Conservation (phyloP, 1,139 yeast species). For the Hyphopichia pseudoburtonii region DNA sequence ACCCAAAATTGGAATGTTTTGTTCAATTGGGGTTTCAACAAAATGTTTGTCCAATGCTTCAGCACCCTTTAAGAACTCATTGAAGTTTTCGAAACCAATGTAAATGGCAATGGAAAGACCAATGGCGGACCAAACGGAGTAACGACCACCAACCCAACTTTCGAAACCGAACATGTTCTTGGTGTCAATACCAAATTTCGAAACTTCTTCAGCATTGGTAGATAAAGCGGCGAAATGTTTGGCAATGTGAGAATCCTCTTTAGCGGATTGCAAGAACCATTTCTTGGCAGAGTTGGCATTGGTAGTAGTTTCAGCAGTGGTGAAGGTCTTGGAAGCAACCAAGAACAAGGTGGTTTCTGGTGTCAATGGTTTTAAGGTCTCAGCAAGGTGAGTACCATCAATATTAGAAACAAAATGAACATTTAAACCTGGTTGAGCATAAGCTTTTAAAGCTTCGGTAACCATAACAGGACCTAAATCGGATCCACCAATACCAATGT, state of each 20-base stretch:
- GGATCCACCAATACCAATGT: slow-evolving; percentile 98
- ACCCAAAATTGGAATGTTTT: slow-evolving; percentile 90
- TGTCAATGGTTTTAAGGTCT: slow-evolving; percentile 71
- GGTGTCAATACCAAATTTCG: slow-evolving; percentile 94
- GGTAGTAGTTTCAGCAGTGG: slow-evolving; percentile 97
- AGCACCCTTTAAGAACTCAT: slow-evolving; percentile 90
- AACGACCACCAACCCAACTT: slow-evolving; percentile 99
- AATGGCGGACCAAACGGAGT: slow-evolving; percentile 98
- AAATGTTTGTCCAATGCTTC: slow-evolving; percentile 96
- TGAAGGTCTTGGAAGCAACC: slow-evolving; percentile 96
- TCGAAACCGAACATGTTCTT: slow-evolving; percentile 98
- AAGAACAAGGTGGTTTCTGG: slow-evolving; percentile 93
- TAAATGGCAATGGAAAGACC: slow-evolving; percentile 93
- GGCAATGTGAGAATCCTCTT: slow-evolving; percentile 73
- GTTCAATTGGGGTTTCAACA: slow-evolving; percentile 75
- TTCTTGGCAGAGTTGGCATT: slow-evolving; percentile 92
- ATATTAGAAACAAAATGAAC: slow-evolving; percentile 97
- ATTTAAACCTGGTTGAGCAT: slow-evolving; percentile 69
- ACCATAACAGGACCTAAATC: slow-evolving; percentile 99
- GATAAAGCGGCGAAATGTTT: slow-evolving; percentile 97
- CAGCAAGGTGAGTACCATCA: slow-evolving; percentile 97
- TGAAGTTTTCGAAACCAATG: slow-evolving; percentile 94
- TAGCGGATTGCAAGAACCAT: slow-evolving; percentile 83
- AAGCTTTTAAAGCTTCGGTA: slow-evolving; percentile 93
- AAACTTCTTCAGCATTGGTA: slow-evolving; percentile 87